Evolutionary conservation across 2,329 filamentous ascomycete species (phyloP).

Genomic region (Aspergillus sp.): DNA sequence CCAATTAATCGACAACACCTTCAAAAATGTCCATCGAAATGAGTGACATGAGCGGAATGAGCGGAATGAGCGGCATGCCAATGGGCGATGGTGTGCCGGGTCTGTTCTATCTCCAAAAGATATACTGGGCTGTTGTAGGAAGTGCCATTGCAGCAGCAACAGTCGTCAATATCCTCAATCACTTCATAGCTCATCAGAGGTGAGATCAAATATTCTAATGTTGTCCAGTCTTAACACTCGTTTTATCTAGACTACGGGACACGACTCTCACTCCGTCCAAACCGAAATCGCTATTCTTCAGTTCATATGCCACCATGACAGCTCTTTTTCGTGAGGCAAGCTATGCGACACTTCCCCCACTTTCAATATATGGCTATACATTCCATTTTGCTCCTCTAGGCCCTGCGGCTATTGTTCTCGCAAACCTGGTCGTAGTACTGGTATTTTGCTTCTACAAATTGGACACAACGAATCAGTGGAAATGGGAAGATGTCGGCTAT

Average conservation of each 20-base stretch:
- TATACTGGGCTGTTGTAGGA: slow-evolving; percentile 50
- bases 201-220: slow-evolving; percentile 14
- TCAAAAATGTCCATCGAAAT: slow-evolving; percentile 14
- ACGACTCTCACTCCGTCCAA: slow-evolving; percentile 45
- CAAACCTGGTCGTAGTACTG: slow-evolving; percentile 48
- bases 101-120: slow-evolving; percentile 45
- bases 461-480: slow-evolving; percentile 44
- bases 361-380: slow-evolving; percentile 27
- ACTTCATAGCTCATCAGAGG: slow-evolving; percentile 47
- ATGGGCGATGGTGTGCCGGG: slow-evolving; percentile 40
- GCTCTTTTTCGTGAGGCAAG: slow-evolving; percentile 51
- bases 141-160: slow-evolving; percentile 31
- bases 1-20: too few species aligned
- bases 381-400: slow-evolving; percentile 37
- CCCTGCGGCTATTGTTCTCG: slow-evolving; percentile 27
- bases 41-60: slow-evolving; percentile 18
- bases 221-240: not conserved
- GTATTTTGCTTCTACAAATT: slow-evolving; percentile 54
- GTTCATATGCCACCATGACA: slow-evolving; percentile 48
- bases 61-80: slow-evolving; percentile 35
- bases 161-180: slow-evolving; percentile 41
- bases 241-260: slow-evolving; percentile 39
- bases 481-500: slow-evolving; percentile 55
- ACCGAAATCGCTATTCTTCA: slow-evolving; percentile 47
- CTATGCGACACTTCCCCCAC: slow-evolving; percentile 39